Evolutionary conservation across 2,329 filamentous ascomycete genomes (phyloP).

Genomic region (Colletotrichum tropicale): DNA sequence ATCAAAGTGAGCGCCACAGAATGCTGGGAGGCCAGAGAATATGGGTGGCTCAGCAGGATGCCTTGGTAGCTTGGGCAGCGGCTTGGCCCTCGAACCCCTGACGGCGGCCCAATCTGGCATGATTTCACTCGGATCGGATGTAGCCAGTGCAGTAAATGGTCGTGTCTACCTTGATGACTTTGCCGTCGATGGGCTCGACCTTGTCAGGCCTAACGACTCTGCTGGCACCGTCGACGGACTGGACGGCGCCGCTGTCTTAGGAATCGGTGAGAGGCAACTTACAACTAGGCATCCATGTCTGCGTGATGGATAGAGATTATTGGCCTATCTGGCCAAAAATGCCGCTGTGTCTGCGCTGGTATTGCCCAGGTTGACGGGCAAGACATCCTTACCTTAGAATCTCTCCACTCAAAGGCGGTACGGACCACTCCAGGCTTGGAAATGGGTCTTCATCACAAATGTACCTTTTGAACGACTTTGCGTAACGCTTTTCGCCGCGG

Average conservation of each 20-base stretch:
- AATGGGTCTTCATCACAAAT: not conserved
- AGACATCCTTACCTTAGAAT: conserved; percentile 43
- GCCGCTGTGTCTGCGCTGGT: conserved; percentile 39
- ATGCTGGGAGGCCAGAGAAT: conserved; percentile 37
- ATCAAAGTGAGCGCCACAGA: conserved; percentile 26
- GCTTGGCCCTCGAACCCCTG: conserved; percentile 29
- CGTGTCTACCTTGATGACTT: conserved; percentile 25
- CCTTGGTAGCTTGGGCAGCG: conserved; percentile 14
- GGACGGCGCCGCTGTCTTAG: conserved; percentile 28
- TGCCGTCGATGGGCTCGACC: conserved; percentile 25
- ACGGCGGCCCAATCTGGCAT: not conserved
- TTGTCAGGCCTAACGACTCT: conserved; percentile 22
- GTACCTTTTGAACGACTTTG: conserved; percentile 22
- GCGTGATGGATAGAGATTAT: conserved; percentile 47
- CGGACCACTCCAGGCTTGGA: not conserved
- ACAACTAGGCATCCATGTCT: conserved; percentile 41
- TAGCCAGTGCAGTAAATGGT: conserved; percentile 31
- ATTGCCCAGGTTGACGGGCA: conserved; percentile 46
- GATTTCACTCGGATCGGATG: conserved; percentile 12
- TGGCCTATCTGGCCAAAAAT: conserved; percentile 35
- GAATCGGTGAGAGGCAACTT: conserved; percentile 25
- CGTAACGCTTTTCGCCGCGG: conserved; percentile 42
- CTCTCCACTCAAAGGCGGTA: conserved; percentile 20
- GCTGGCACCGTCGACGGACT: too few species aligned
- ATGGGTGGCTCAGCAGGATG: conserved; percentile 29